phyloP scores from a whole-genome alignment of 164 flowering plant genomes.

The Macadamia tetraphylla region DNA sequence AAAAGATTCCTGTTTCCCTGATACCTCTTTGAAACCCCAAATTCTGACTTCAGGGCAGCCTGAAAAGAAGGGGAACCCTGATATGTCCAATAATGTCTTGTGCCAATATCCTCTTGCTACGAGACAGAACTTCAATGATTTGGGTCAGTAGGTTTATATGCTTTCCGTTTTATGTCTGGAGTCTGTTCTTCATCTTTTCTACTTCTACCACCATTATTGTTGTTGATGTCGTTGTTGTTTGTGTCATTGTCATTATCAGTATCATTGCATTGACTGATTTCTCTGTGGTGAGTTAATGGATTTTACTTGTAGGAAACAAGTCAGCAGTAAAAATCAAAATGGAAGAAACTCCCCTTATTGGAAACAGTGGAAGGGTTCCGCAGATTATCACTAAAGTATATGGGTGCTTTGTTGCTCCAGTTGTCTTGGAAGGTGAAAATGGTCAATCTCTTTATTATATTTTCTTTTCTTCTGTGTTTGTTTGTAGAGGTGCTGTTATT shows the following conservation, averaged over 20 bases:
- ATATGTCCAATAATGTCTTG: background rate
- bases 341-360: background rate
- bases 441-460: background rate
- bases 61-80: slow-evolving; percentile 1
- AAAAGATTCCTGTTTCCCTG: background rate
- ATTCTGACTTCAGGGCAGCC: background rate
- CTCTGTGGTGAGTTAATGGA: background rate
- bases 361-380: slow-evolving; percentile 1
- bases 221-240: no score
- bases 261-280: background rate
- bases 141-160: slow-evolving; percentile 8
- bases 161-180: no score
- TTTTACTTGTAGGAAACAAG: background rate
- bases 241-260: background rate
- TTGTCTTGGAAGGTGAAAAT: slow-evolving; percentile 3
- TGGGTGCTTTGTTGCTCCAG: background rate
- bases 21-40: background rate
- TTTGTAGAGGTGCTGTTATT: background rate
- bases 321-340: background rate
- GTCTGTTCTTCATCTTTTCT: background rate
- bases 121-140: background rate
- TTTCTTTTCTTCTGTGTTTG: background rate
- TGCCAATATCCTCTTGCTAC: background rate
- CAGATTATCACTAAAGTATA: background rate
- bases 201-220: background rate